phyloP scores from a whole-genome alignment of 805 yeast species.

The Wickerhamiella bombiphila region DNA sequence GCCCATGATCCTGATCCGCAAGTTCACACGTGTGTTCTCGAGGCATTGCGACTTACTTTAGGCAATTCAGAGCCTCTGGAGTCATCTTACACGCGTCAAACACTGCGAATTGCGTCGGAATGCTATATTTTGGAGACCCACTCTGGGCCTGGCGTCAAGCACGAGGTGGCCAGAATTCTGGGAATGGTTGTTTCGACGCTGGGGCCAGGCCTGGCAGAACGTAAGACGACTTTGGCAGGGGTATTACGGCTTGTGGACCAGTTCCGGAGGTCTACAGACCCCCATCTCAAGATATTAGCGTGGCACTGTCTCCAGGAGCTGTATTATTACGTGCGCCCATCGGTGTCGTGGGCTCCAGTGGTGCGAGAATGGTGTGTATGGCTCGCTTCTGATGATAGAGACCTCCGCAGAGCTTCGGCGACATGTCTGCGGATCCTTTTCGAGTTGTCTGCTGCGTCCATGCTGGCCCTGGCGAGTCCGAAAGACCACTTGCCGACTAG shows the following conservation, averaged over 20 bases:
- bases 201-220: conserved; percentile 40
- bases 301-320: conserved; percentile 19
- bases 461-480: conserved; percentile 28
- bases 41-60: conserved; percentile 41
- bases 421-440: conserved; percentile 45
- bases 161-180: conserved; percentile 31
- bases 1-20: conserved; percentile 71
- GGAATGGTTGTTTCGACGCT: conserved; percentile 23
- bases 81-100: conserved; percentile 28
- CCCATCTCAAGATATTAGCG: conserved; percentile 8
- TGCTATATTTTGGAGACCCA: conserved; percentile 35
- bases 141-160: conserved; percentile 34
- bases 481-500: conserved; percentile 34
- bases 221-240: conserved; percentile 9
- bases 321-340: conserved; percentile 16
- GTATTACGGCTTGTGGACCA: conserved; percentile 25
- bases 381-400: conserved; percentile 22
- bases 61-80: conserved; percentile 40
- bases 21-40: conserved; percentile 61
- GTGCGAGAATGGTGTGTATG: conserved; percentile 15
- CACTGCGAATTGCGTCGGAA: conserved; percentile 29
- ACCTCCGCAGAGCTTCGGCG: conserved; percentile 17
- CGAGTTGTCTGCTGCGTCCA: conserved; percentile 35
- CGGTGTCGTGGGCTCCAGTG: conserved; percentile 12
- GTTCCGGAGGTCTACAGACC: conserved; percentile 14